A percentile compares a stretch with the other conserved stretches of the same genome.
Conservation (phyloP, 148 eudicot genomes). For the Agrostemma githago region DNA sequence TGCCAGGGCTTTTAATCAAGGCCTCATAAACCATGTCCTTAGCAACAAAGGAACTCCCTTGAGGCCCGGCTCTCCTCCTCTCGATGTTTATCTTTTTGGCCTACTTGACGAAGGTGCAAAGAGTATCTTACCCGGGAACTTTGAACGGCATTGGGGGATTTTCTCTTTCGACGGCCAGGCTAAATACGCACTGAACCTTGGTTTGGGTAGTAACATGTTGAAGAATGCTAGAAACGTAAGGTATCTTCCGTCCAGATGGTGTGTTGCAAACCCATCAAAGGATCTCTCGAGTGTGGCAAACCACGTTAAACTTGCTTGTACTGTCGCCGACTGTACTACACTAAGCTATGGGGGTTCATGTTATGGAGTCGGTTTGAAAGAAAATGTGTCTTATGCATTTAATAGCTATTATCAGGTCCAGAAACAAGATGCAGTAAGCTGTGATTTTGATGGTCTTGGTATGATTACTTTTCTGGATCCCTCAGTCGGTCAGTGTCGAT, state of each 20-base stretch:
- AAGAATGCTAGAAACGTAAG: constrained; percentile 61
- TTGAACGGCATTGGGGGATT: constrained; percentile 89
- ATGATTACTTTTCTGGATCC: constrained; percentile 77
- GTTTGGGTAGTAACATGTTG: constrained; percentile 47
- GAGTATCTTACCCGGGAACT: constrained; percentile 67
- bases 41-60: constrained; percentile 70
- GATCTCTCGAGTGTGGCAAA: constrained; percentile 50
- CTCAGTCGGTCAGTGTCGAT: constrained; percentile 66
- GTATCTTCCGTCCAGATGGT: constrained; percentile 80
- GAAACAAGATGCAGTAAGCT: constrained; percentile 63
- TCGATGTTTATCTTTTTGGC: constrained; percentile 72
- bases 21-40: constrained; percentile 57
- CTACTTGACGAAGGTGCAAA: constrained; percentile 78
- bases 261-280: constrained; percentile 61
- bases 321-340: constrained; percentile 68
- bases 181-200: constrained; percentile 67
- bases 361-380: constrained; percentile 65
- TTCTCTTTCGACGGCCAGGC: constrained; percentile 86
- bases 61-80: constrained; percentile 59
- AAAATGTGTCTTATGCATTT: constrained; percentile 77
- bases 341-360: constrained; percentile 75
- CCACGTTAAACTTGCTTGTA: constrained; percentile 64
- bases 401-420: constrained; percentile 78
- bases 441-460: constrained; percentile 85
- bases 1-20: constrained; percentile 76